phyloP scores from a whole-genome alignment of 306 rosid species.

The Rosa rugosa region DNA sequence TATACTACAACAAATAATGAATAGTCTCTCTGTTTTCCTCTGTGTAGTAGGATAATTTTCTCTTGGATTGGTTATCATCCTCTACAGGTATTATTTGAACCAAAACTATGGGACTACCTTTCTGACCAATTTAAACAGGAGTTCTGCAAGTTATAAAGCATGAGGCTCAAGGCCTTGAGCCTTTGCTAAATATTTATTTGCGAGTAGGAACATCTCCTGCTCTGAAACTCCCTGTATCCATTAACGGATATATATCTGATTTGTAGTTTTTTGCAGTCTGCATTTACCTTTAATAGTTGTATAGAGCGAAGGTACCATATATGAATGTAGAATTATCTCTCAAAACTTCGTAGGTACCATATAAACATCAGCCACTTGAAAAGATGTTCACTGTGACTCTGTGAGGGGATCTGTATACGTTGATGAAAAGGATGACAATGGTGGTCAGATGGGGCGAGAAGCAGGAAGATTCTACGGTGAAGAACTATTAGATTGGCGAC shows the following conservation, averaged over 20 bases:
- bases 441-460: too few species aligned
- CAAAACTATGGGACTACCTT: slow-evolving; percentile 83
- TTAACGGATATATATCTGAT: not conserved
- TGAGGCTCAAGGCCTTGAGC: slow-evolving; percentile 60
- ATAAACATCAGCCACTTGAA: too few species aligned
- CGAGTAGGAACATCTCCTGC: slow-evolving; percentile 90
- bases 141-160: slow-evolving; percentile 94
- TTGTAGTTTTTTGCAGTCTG: not conserved
- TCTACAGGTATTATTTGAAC: slow-evolving; percentile 81
- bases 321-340: too few species aligned
- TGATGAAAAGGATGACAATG: too few species aligned
- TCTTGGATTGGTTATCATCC: slow-evolving; percentile 20
- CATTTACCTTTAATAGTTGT: slow-evolving; percentile 11
- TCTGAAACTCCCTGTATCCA: slow-evolving; percentile 89
- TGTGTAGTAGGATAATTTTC: not conserved
- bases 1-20: too few species aligned
- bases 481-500: too few species aligned
- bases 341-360: too few species aligned
- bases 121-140: slow-evolving; percentile 73
- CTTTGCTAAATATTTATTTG: slow-evolving; percentile 79
- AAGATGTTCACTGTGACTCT: too few species aligned
- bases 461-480: too few species aligned
- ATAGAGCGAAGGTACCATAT: not conserved
- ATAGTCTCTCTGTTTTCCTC: not conserved
- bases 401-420: too few species aligned